Percentiles rank a stretch among this genome's conserved stretches.
Conservation (phyloP, 2,329 filamentous ascomycete genomes). For the Thelonectria blattea region DNA sequence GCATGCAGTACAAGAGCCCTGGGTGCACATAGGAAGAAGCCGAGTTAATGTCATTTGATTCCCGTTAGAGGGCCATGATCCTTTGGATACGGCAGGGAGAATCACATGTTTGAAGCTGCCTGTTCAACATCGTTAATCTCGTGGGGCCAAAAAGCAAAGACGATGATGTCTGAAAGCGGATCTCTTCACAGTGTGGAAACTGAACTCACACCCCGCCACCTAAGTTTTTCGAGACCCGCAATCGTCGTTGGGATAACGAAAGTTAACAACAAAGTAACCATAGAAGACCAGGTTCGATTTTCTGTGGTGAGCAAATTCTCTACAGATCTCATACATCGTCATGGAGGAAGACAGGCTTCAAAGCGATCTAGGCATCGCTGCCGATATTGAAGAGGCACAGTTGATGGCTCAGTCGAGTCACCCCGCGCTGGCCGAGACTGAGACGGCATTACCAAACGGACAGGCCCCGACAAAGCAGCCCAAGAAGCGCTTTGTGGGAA, state of each 20-base stretch:
- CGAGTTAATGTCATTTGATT: constrained; percentile 42
- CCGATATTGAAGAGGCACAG: constrained; percentile 64
- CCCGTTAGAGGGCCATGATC: constrained; percentile 8
- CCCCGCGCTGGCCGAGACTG: constrained; percentile 24
- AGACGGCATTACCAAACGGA: constrained; percentile 41
- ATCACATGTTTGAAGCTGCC: constrained; percentile 6
- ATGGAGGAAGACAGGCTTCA: constrained; percentile 81
- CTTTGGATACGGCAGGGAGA: constrained; percentile 7
- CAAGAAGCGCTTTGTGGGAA: constrained; percentile 90
- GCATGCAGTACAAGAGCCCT: constrained; percentile 33
- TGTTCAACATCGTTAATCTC: background rate
- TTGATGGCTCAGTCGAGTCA: constrained; percentile 42
- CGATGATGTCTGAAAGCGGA: constrained; percentile 27
- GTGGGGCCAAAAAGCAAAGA: constrained; percentile 28
- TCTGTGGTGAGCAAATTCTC: background rate
- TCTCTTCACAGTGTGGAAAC: constrained; percentile 30
- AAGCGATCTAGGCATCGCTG: constrained; percentile 72
- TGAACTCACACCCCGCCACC: constrained; percentile 26
- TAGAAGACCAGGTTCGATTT: background rate
- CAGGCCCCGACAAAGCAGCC: constrained; percentile 69
- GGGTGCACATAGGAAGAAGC: constrained; percentile 41
- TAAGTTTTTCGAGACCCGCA: constrained; percentile 28
- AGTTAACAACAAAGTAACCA: background rate
- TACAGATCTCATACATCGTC: background rate
- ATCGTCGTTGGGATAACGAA: background rate